These are phyloP conservation scores for Triadica sebifera DNA, from an alignment of 345 rosid species.

Conservation along the genomic window DNA sequence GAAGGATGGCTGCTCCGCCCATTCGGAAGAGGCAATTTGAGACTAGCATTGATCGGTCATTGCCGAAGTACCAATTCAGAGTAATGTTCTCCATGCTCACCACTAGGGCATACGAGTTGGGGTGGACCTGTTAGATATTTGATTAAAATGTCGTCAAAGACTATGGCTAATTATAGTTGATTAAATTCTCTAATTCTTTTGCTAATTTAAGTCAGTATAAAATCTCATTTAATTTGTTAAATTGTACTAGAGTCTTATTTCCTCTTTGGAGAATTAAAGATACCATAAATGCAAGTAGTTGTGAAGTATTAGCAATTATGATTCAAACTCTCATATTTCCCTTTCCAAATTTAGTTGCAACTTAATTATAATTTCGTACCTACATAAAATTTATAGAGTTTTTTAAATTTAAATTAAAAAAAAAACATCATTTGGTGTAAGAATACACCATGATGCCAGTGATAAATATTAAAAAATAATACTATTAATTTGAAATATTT, in stretches of 20 bases:
- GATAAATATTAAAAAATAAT: too few species aligned
- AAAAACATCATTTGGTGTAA: too few species aligned
- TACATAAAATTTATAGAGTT: not conserved
- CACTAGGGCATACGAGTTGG: conserved; percentile 82
- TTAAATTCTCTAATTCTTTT: too few species aligned
- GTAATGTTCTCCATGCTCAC: conserved; percentile 95
- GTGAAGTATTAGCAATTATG: not conserved
- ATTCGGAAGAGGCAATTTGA: conserved; percentile 91
- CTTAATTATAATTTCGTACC: not conserved
- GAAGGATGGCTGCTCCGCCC: conserved; percentile 95
- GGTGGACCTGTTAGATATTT: conserved; percentile 49
- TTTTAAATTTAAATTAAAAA: too few species aligned
- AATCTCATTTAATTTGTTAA: too few species aligned
- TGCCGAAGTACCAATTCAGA: conserved; percentile 85
- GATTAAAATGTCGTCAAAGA: too few species aligned
- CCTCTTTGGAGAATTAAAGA: not conserved
- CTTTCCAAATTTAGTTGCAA: not conserved
- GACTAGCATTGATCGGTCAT: conserved; percentile 87
- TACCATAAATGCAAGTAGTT: not conserved
- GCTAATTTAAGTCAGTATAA: too few species aligned
- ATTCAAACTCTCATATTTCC: not conserved
- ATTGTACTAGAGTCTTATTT: not conserved
- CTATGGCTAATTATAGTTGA: too few species aligned
- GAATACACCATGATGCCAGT: too few species aligned
- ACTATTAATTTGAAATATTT: too few species aligned